Evolutionary conservation across 805 yeast genomes (phyloP), one percentile per base, ranked within the genome.

Genomic region (Lachancea quebecensis): DNA sequence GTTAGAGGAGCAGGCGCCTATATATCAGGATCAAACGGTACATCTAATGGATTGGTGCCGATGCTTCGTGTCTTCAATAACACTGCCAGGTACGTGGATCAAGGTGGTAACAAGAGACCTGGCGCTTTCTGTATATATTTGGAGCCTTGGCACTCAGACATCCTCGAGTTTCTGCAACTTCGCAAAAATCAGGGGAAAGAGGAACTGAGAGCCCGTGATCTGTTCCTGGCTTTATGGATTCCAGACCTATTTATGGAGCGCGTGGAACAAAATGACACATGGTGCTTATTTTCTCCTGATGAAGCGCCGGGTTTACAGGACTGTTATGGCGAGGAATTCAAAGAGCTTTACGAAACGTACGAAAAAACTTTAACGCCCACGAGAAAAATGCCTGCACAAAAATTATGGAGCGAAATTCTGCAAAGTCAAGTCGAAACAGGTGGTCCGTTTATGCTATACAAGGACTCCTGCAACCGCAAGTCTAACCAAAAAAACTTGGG

Each of bases 351-450:
- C 63, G 72, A 74, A 42, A 67, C 69, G 50, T 91, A 89, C 60
- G 97, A 86, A 66, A 48, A 56, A 21, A 82, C 81, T 56, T 82
- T 79, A 5, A 72, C 74, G 43, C 84, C 78, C 30, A 72, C 75
- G 49, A 72, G 70, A 51, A 76, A 77, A n/a, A 71, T 89, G 44
- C 79, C 78, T 55, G 97, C 98, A 12, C 95, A 88, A 63, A 83
- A 84, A 62, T 72, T 90, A 38, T 90, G 97, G 97, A 75, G 79
- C 51, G 80, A 87, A 32, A 89, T 90, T 39, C 65, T 91, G 44
- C 93, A 87, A 60, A 79, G 96, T 27, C 98, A 90, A 67, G 85
- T 91, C 31, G 97, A 90, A 67, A 90, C 97, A 4, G 98, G 98
- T 36, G 85, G 85, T 53, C 98, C 98, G 16, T 90, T 85, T 70